A percentile compares a stretch with the other conserved stretches of the same genome.
phyloP scores from a whole-genome alignment of 1,284 basidiomycete species.

The Erythrobasidium hasegawianum region DNA sequence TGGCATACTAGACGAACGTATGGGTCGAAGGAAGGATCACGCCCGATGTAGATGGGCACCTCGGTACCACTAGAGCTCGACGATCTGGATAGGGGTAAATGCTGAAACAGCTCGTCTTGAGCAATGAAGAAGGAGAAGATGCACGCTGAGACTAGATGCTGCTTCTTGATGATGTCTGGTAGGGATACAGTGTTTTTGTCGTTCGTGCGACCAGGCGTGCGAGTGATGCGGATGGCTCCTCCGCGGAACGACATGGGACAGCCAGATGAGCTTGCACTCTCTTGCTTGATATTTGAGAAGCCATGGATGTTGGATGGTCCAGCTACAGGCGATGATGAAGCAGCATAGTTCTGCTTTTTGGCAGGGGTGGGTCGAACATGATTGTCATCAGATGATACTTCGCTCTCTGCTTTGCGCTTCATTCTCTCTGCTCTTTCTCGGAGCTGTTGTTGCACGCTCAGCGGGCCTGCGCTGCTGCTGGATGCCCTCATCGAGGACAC shows the following conservation, averaged over 20 bases:
- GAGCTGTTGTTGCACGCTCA: neutral
- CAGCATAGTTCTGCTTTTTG: neutral
- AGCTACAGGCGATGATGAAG: neutral
- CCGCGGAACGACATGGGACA: constrained; percentile 12
- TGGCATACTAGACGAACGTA: neutral
- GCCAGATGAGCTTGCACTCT: neutral
- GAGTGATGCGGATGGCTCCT: constrained; percentile 33
- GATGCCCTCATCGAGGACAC: no score
- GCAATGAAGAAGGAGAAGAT: constrained; percentile 31
- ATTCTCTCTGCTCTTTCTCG: neutral
- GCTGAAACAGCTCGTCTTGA: constrained; percentile 14
- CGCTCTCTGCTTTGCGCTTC: neutral
- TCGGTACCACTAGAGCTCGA: constrained; percentile 14
- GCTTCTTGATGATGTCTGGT: constrained; percentile 20
- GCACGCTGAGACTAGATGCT: constrained; percentile 12
- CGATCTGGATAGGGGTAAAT: constrained; percentile 21
- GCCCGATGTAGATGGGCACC: constrained; percentile 24
- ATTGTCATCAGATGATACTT: neutral
- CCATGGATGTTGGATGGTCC: neutral
- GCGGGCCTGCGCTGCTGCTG: neutral
- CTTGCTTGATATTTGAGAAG: no score
- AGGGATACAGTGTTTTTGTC: constrained; percentile 22
- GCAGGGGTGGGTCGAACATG: neutral
- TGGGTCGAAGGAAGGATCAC: constrained; percentile 19
- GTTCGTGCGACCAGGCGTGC: constrained; percentile 31